Conservation (phyloP, 164 flowering plant genomes). For the grape (Vitis vinifera) region ASM3070453v1 NC_081816.1:355001-355500, state of each 20-base stretch:
- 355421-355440: neutral
- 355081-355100: too few species aligned
- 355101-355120: too few species aligned
- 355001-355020: too few species aligned
- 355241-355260: constrained; percentile 24
- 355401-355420: constrained; percentile 40
- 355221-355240: constrained; percentile 1
- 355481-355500: constrained; percentile 27
- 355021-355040: too few species aligned
- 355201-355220: constrained; percentile 20
- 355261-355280: constrained; percentile 7
- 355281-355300: neutral
- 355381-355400: constrained; percentile 46
- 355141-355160: too few species aligned
- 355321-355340: neutral
- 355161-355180: constrained; percentile 11
- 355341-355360: neutral
- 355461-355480: neutral
- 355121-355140: too few species aligned
- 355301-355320: neutral
- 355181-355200: constrained; percentile 53
- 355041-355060: too few species aligned
- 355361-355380: constrained; percentile 28
- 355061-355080: too few species aligned
- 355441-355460: neutral